Conservation (phyloP, 179 eudicot genomes). For the Carnegiea gigantea region DNA sequence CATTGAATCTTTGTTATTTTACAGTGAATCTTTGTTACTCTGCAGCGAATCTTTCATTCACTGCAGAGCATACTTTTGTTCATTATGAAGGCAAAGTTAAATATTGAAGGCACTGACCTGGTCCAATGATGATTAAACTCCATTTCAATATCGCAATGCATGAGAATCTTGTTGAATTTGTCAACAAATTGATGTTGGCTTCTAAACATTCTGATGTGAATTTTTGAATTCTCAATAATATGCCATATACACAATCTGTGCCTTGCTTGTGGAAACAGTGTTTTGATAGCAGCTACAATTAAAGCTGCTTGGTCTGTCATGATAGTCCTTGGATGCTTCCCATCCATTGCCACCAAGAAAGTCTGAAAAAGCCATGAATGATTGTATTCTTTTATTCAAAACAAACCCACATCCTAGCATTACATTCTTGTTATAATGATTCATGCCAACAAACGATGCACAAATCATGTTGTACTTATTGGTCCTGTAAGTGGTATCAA, state of each 20-base stretch:
- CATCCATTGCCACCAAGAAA: neutral
- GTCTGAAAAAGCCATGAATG: neutral
- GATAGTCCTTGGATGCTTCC: neutral
- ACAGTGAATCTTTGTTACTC: too few relatives aligned
- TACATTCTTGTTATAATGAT: neutral
- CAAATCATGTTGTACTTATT: constrained; percentile 12
- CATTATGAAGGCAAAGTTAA: too few relatives aligned
- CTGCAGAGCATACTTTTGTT: too few relatives aligned
- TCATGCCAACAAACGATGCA: neutral
- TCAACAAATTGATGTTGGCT: too few relatives aligned
- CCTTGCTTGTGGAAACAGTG: neutral
- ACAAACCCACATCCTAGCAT: neutral
- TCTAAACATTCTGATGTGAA: too few relatives aligned
- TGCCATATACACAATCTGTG: constrained; percentile 3
- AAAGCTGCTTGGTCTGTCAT: neutral
- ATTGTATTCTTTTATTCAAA: neutral
- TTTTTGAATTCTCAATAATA: neutral
- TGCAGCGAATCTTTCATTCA: too few relatives aligned
- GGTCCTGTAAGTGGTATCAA: neutral
- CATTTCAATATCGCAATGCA: too few relatives aligned
- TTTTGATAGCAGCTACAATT: neutral
- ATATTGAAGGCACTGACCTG: too few relatives aligned
- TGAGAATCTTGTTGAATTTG: too few relatives aligned
- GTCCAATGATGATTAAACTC: too few relatives aligned
- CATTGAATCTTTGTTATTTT: too few relatives aligned